These are phyloP conservation scores for Inonotus hispidus DNA, from an alignment of 1,284 basidiomycete genomes.

Conservation along the genomic window DNA sequence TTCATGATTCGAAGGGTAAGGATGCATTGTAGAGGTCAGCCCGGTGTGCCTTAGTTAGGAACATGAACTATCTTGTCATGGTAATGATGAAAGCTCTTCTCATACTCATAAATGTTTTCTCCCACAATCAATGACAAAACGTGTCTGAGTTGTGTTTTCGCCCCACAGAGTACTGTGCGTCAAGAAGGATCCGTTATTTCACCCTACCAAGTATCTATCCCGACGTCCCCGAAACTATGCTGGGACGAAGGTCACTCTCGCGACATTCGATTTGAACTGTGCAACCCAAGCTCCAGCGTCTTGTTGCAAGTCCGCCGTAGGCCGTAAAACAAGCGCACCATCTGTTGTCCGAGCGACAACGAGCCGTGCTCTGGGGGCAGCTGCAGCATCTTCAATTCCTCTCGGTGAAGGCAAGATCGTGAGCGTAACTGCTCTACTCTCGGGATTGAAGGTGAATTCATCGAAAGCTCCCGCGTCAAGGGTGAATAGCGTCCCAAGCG, in stretches of 20 bases:
- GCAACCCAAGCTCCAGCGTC: constrained; percentile 48
- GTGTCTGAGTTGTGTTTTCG: no score
- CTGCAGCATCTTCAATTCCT: constrained; percentile 38
- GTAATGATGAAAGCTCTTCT: no score
- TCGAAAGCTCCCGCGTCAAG: constrained; percentile 55
- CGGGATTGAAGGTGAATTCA: constrained; percentile 38
- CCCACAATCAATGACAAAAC: no score
- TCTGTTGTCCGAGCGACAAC: constrained; percentile 39
- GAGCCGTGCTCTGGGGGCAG: constrained; percentile 42
- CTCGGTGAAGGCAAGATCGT: constrained; percentile 37
- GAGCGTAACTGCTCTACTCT: constrained; percentile 34
- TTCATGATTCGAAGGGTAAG: constrained; percentile 15
- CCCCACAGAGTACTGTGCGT: no score
- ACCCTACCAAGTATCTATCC: not conserved
- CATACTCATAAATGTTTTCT: no score
- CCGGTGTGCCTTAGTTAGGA: no score
- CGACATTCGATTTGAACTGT: constrained; percentile 32
- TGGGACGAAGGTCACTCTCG: constrained; percentile 23
- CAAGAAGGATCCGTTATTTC: no score
- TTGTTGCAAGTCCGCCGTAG: constrained; percentile 32
- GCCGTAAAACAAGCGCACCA: constrained; percentile 37
- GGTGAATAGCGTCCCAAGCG: constrained; percentile 41
- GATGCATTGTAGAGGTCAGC: not conserved
- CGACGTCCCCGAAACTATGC: not conserved
- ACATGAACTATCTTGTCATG: no score